These are phyloP conservation scores for Monosporascus ibericus DNA, from an alignment of 2,329 filamentous ascomycete species.

Conservation along the genomic window DNA sequence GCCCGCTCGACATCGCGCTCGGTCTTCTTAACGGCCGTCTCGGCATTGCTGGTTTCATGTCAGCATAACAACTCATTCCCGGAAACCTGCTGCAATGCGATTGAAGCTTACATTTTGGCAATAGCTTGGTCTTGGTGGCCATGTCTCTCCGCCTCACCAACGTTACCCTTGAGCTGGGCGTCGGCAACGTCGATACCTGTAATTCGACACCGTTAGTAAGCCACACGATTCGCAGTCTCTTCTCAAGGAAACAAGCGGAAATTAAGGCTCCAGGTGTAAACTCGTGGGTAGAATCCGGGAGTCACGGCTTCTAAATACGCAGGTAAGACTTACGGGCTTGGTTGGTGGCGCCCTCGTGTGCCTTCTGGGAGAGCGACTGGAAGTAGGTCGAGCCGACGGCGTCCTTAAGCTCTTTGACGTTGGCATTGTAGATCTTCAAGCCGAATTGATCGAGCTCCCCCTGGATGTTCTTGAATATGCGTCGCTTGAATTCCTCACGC, in stretches of 20 bases:
- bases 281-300: no score
- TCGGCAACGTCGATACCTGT: conserved; percentile 55
- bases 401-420: conserved; percentile 82
- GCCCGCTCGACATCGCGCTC: conserved; percentile 79
- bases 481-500: conserved; percentile 69
- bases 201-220: no score
- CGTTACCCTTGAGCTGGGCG: conserved; percentile 59
- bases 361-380: conserved; percentile 72
- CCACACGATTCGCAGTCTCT: no score
- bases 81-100: no score
- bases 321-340: conserved; percentile 47
- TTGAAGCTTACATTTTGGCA: conserved; percentile 57
- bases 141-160: conserved; percentile 71
- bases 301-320: neutral
- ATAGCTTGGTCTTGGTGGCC: conserved; percentile 81
- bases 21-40: conserved; percentile 79
- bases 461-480: conserved; percentile 70
- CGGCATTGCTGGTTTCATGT: conserved; percentile 33
- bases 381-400: conserved; percentile 80
- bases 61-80: no score
- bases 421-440: conserved; percentile 66
- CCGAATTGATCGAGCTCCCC: conserved; percentile 76
- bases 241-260: no score
- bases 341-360: conserved; percentile 78
- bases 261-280: no score